Conservation (phyloP, 768 basidiomycete species). For the Calocybe gangraenosa region DNA sequence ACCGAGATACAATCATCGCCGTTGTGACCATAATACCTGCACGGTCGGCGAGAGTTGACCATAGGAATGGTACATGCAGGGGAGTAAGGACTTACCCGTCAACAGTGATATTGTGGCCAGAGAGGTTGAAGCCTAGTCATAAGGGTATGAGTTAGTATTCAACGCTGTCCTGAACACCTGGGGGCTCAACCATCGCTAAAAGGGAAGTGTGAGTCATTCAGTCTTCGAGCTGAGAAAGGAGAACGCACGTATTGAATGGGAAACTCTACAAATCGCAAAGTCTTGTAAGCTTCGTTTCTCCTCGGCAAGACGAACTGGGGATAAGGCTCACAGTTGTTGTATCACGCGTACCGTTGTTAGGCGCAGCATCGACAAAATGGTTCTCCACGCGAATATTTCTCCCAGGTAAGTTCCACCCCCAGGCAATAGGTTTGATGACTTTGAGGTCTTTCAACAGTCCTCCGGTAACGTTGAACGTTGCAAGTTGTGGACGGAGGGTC, state of each 20-base stretch:
- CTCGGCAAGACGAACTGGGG: background rate
- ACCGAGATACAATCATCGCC: conserved; percentile 49
- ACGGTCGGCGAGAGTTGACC: background rate
- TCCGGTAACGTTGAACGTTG: conserved; percentile 43
- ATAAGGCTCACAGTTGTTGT: conserved; percentile 25
- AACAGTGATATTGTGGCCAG: conserved; percentile 34
- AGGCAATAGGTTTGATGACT: conserved; percentile 46
- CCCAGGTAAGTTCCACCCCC: conserved; percentile 41
- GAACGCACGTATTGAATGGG: conserved; percentile 40
- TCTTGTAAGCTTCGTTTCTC: too few relatives aligned
- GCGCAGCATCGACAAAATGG: conserved; percentile 36
- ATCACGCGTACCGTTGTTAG: conserved; percentile 33
- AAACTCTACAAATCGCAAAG: conserved; percentile 28
- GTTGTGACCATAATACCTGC: conserved; percentile 37
- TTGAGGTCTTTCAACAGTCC: conserved; percentile 32
- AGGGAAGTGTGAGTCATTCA: background rate
- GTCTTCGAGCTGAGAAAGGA: background rate
- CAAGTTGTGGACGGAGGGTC: conserved; percentile 41
- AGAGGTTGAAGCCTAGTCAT: conserved; percentile 29
- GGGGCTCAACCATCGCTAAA: conserved; percentile 21
- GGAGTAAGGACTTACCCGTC: conserved; percentile 24
- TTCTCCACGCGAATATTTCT: conserved; percentile 33
- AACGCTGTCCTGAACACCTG: background rate
- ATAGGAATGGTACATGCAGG: background rate
- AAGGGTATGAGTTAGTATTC: background rate